Evolutionary conservation across 768 basidiomycete species (phyloP).

Genomic region (Pluteus cervinus): DNA sequence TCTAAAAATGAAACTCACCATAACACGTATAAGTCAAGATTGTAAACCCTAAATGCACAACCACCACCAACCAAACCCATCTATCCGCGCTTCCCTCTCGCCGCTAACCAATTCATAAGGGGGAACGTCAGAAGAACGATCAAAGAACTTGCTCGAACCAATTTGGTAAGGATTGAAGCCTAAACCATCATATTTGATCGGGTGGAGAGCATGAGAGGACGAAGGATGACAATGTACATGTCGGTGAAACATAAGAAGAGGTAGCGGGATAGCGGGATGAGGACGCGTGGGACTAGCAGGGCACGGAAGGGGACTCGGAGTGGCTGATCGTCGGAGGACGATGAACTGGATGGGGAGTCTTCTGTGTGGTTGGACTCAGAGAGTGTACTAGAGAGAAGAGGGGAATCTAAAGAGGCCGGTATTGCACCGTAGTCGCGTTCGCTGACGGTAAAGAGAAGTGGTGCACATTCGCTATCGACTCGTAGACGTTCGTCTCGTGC

Average conservation of each 20-base stretch:
- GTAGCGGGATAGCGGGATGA: slow-evolving; percentile 25
- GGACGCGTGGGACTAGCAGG: slow-evolving; percentile 22
- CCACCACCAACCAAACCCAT: slow-evolving; percentile 22
- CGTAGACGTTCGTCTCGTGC: slow-evolving; percentile 5
- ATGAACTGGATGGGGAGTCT: background rate
- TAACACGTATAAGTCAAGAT: slow-evolving; percentile 25
- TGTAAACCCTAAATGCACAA: slow-evolving; percentile 25
- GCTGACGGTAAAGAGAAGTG: too few species aligned
- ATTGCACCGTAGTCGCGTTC: too few species aligned
- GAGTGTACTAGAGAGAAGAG: too few species aligned
- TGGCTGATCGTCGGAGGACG: slow-evolving; percentile 8
- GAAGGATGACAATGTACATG: slow-evolving; percentile 28
- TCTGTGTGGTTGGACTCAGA: slow-evolving; percentile 2
- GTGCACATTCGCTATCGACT: background rate
- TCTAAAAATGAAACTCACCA: slow-evolving; percentile 20
- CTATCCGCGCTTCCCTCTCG: slow-evolving; percentile 24
- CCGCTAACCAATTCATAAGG: slow-evolving; percentile 25
- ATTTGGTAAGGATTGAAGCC: slow-evolving; percentile 59
- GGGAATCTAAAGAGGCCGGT: too few species aligned
- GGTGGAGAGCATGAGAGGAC: slow-evolving; percentile 51
- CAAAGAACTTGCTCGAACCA: slow-evolving; percentile 33
- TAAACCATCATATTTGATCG: slow-evolving; percentile 55
- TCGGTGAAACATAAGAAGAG: slow-evolving; percentile 31
- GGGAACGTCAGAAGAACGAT: slow-evolving; percentile 27
- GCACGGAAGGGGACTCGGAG: slow-evolving; percentile 15